phyloP scores from a whole-genome alignment of 495 filamentous ascomycete species.

The Mytilinidion resinicola region DNA sequence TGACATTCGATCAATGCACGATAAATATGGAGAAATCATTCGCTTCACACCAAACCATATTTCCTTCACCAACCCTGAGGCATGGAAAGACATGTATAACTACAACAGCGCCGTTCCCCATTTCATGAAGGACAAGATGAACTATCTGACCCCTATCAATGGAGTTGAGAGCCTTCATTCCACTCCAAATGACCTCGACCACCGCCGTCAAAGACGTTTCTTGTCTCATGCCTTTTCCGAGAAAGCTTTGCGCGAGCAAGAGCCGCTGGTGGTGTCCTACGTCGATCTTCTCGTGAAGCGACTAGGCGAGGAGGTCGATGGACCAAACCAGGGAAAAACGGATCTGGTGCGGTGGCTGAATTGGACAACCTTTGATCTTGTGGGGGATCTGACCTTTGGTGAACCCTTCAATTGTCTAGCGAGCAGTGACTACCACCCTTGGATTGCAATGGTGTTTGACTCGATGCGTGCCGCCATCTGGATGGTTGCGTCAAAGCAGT shows the following conservation, averaged over 20 bases:
- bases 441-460: conserved; percentile 12
- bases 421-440: conserved; percentile 8
- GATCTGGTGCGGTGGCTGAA: conserved; percentile 14
- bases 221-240: conserved; percentile 19
- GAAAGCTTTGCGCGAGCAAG: conserved; percentile 18
- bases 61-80: conserved; percentile 17
- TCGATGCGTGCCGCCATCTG: conserved; percentile 1
- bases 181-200: conserved; percentile 1
- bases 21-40: conserved; percentile 33
- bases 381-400: conserved; percentile 21
- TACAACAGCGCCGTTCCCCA: background rate
- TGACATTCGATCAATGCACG: conserved; percentile 14
- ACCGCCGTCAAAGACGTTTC: conserved; percentile 13
- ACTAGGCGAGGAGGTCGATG: conserved; percentile 1
- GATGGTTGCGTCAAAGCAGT: background rate
- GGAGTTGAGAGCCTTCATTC: conserved; percentile 4
- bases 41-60: conserved; percentile 28
- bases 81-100: conserved; percentile 17
- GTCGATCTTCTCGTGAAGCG: conserved; percentile 9
- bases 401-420: conserved; percentile 17
- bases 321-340: background rate
- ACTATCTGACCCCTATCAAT: conserved; percentile 6
- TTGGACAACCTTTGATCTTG: conserved; percentile 26
- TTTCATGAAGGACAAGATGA: conserved; percentile 9
- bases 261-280: conserved; percentile 7